Evolutionary conservation across 2,329 filamentous ascomycete species (phyloP), one percentile per base, ranked within the genome.

Genomic region (Monosporascus sp.): DNA sequence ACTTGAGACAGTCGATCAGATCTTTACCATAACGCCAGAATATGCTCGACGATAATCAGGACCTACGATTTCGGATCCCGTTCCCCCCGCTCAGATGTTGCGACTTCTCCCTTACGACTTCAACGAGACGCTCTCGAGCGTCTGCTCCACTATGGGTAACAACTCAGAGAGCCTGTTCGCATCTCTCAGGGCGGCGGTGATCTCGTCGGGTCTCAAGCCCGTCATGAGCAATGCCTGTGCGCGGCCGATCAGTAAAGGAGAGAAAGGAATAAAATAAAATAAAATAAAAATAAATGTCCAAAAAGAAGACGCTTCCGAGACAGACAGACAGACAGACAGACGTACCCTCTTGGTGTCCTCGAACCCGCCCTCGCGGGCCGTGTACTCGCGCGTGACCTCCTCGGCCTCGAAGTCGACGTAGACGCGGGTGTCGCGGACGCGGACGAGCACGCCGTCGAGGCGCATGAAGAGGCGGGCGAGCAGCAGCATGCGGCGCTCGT

Each of bases 381-480:
- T 89, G 65, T 96, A 97, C 72, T 99, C 93, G 57, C 93, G 79
- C 31, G 96, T 86, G 31, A 97, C 86, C 65, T 89, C 83, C 49
- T 86, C 82, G 18, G 80, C 84, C 42, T 77, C 82, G 68, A 97
- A 96, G 68, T 99, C 94, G 52, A 97, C 83, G 69, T 95, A 99
- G 36, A 99, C 78, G 57, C 94, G 80, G 1, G 93, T 97, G 67
- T 99, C 94, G 51, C 93, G 80, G 53, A 99, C 82, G 53, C 94
- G 80, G 54, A 97, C 82, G 44, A 99, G 66, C 46, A 99, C 94
- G 63, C 90, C 88, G 65, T 99, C 94, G 39, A 99, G 77, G 54
- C 94, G 81, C 86, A 99, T 89, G 71, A 96, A 99, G 67, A 97
- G 86, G 24, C 94, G 81, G 60, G 83, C 84, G 3, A 99, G 81